A percentile compares a stretch with the other conserved stretches of the same genome.
These are phyloP conservation scores for Microbotryomycetes sp. DNA, from an alignment of 1,284 basidiomycete genomes.

Conservation along the genomic window DNA sequence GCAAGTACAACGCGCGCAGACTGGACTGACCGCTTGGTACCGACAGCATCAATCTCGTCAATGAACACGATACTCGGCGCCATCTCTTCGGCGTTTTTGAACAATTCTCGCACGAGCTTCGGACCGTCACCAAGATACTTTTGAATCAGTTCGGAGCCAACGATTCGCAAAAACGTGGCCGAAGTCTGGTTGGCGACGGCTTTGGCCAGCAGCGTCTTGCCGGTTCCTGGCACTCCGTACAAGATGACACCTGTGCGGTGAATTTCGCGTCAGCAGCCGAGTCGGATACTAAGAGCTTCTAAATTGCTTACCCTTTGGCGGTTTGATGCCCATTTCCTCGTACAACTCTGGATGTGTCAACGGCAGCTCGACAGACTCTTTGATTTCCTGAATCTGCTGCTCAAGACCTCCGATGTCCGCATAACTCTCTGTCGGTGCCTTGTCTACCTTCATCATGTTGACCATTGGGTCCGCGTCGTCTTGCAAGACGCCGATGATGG, in stretches of 20 bases:
- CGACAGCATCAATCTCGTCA: constrained; percentile 47
- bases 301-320: constrained; percentile 81
- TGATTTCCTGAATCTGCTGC: constrained; percentile 96
- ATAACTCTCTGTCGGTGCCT: constrained; percentile 97
- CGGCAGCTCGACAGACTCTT: constrained; percentile 98
- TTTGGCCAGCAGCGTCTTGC: constrained; percentile 96
- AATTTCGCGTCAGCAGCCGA: not conserved
- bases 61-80: constrained; percentile 47
- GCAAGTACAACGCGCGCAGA: not conserved
- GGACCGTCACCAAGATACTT: constrained; percentile 93
- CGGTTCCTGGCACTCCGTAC: constrained; percentile 97
- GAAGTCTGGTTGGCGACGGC: constrained; percentile 99
- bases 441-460: constrained; percentile 91
- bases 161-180: constrained; percentile 94
- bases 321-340: constrained; percentile 99
- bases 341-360: constrained; percentile 97
- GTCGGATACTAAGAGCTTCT: not conserved
- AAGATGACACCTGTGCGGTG: constrained; percentile 72
- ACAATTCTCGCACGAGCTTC: constrained; percentile 46
- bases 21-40: constrained; percentile 42
- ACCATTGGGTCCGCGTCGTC: constrained; percentile 98
- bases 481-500: constrained; percentile 89
- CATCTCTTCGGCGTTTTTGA: constrained; percentile 45
- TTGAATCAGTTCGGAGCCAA: constrained; percentile 97
- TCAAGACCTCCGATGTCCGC: constrained; percentile 95